A percentile compares a stretch with the other conserved stretches of the same genome.
These are phyloP conservation scores for Xanthoconium separans DNA, from an alignment of 1,284 basidiomycete genomes.

Conservation along the genomic window DNA sequence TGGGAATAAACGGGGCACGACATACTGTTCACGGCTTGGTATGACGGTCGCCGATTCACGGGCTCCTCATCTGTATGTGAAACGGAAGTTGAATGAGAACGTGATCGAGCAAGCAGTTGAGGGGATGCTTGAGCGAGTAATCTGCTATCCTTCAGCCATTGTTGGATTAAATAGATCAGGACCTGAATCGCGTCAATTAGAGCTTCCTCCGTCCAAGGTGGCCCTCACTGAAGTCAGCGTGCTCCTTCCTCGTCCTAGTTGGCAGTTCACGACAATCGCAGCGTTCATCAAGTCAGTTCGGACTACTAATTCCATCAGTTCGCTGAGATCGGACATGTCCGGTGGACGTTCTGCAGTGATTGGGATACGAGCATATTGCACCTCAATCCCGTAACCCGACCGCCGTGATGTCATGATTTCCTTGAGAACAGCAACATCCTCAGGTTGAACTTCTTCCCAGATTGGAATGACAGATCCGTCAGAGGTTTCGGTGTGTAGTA, in stretches of 20 bases:
- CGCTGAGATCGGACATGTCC: slow-evolving; percentile 67
- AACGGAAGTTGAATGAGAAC: slow-evolving; percentile 42
- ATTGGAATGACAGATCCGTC: slow-evolving; percentile 91
- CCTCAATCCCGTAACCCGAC: slow-evolving; percentile 48
- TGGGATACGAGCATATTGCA: slow-evolving; percentile 85
- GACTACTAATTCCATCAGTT: slow-evolving; percentile 82
- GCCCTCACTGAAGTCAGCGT: slow-evolving; percentile 80
- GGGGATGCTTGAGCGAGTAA: slow-evolving; percentile 40
- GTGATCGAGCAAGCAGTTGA: slow-evolving; percentile 30
- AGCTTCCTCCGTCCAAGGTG: not conserved
- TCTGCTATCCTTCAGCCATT: slow-evolving; percentile 70
- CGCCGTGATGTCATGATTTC: slow-evolving; percentile 81
- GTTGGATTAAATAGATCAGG: slow-evolving; percentile 82
- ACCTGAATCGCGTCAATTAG: slow-evolving; percentile 45
- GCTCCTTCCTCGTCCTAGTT: slow-evolving; percentile 92
- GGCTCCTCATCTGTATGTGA: slow-evolving; percentile 31
- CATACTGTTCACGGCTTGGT: slow-evolving; percentile 79
- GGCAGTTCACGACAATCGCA: slow-evolving; percentile 94
- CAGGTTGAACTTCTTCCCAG: slow-evolving; percentile 88
- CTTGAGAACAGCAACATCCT: slow-evolving; percentile 82
- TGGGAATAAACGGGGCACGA: slow-evolving; percentile 3
- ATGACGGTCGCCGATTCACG: slow-evolving; percentile 58
- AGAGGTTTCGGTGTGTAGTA: slow-evolving; percentile 88
- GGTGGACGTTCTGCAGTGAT: slow-evolving; percentile 83
- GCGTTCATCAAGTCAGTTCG: slow-evolving; percentile 69